A percentile compares a stretch with the other conserved stretches of the same genome.
These are phyloP conservation scores for Salinomyces thailandicus DNA, from an alignment of 2,329 filamentous ascomycete genomes.

Conservation along the genomic window DNA sequence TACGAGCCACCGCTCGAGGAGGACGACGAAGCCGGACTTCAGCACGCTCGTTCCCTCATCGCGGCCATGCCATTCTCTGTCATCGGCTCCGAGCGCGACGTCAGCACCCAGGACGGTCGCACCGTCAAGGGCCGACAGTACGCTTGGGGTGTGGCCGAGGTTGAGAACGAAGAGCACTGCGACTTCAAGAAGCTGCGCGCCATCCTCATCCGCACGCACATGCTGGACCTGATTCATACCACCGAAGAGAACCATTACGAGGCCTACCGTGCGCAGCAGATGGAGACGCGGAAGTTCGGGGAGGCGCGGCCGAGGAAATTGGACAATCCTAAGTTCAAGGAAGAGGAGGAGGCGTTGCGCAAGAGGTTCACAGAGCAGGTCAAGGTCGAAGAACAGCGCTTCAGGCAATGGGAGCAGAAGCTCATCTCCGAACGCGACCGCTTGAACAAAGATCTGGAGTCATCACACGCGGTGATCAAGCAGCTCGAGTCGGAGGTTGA, in stretches of 20 bases:
- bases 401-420: constrained; percentile 99
- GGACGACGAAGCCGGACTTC: constrained; percentile 90
- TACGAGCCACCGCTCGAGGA: constrained; percentile 97
- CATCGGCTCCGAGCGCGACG: constrained; percentile 98
- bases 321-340: constrained; percentile 99
- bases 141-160: constrained; percentile 97
- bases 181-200: constrained; percentile 99
- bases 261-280: constrained; percentile 96
- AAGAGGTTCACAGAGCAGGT: constrained; percentile 99
- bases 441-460: constrained; percentile 98
- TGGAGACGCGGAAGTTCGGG: constrained; percentile 99
- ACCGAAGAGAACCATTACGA: constrained; percentile 99
- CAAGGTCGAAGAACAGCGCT: constrained; percentile 99
- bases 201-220: constrained; percentile 89
- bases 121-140: constrained; percentile 99
- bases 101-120: constrained; percentile 89
- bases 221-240: constrained; percentile 99
- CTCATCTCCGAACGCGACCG: constrained; percentile 97
- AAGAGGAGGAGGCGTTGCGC: constrained; percentile 94
- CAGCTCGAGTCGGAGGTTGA: constrained; percentile 87
- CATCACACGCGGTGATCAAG: constrained; percentile 87
- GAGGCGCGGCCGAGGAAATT: constrained; percentile 94
- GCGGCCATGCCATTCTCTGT: constrained; percentile 97
- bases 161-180: constrained; percentile 99
- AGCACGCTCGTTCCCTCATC: constrained; percentile 90